phyloP scores from a whole-genome alignment of 1,284 basidiomycete species.

The Cutaneotrichosporon daszewskae region DNA sequence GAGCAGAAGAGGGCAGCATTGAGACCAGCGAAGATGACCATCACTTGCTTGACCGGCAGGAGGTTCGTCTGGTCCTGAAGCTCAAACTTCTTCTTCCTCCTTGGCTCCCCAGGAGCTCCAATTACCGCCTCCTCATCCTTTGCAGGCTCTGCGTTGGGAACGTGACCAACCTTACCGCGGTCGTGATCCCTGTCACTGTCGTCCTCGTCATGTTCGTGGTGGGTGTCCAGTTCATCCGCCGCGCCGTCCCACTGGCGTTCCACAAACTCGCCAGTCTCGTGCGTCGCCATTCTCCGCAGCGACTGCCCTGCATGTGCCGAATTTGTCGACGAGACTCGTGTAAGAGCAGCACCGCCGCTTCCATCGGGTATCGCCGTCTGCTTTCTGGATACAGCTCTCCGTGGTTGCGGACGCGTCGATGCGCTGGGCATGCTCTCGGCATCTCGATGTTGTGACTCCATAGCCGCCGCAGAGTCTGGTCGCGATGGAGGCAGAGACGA shows the following conservation, averaged over 20 bases:
- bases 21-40: constrained; percentile 58
- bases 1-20: constrained; percentile 51
- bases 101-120: neutral
- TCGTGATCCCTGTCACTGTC: neutral
- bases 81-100: constrained; percentile 22
- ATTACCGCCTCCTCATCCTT: constrained; percentile 6
- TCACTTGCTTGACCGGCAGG: constrained; percentile 59
- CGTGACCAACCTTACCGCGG: neutral
- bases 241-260: constrained; percentile 13
- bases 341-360: neutral
- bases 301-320: constrained; percentile 5
- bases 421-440: too few species aligned
- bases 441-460: too few species aligned
- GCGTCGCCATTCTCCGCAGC: constrained; percentile 40
- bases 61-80: constrained; percentile 69
- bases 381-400: too few species aligned
- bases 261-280: constrained; percentile 37
- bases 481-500: too few species aligned
- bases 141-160: neutral
- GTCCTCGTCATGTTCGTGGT: constrained; percentile 31
- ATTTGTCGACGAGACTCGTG: neutral
- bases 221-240: constrained; percentile 15
- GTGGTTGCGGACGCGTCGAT: too few species aligned
- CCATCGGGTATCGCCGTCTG: too few species aligned
- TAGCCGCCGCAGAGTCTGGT: too few species aligned